Evolutionary conservation across 768 basidiomycete species (phyloP), one percentile per base, ranked within the genome.

Genomic region (Mycena amicta): DNA sequence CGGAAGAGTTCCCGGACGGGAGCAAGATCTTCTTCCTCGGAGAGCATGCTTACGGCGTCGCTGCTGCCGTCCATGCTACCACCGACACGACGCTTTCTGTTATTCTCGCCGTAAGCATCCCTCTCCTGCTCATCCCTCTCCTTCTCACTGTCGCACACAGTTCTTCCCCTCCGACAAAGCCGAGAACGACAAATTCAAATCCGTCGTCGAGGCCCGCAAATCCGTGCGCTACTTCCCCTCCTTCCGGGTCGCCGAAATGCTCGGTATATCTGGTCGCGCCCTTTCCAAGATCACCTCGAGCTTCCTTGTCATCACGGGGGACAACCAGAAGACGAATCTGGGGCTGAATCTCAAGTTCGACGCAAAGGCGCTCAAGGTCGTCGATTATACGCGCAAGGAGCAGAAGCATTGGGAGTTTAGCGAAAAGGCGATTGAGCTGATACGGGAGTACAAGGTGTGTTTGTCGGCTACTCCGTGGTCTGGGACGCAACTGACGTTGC

Each of bases 271-370:
- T 5, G 82, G 86, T 2, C 84, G 92, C 29, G 92, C 92, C 1
- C 72, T 99, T 15, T 89, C 95, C 12, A 92, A 87, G 72, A 92
- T 99, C 64, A 92, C 93, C 0, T 95, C 96, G 12, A 96, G 92
- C 68, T 87, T 98, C 68, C 88, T 98, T 86, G 92, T 98, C 40
- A 72, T 93, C 56, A 84, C 83, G 0, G 76, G 82, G 0, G 93
- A 93, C 66, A 82, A 82, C 8, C 80, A 83, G 57, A 98, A 97
- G 77, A 83, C 81, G 55, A 98, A 99, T 69, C 75, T 98, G 28
- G 97, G 97, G 2, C 81, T 99, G 40, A 93, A 92, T 70, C 83
- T 99, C 64, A 99, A 99, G 71, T 99, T 97, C 61, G 97, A 99
- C 68, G 91, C 86, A 13, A 98, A 97, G 74, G 83, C 87, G 11